phyloP scores from a whole-genome alignment of 2,329 filamentous ascomycete genomes.

The Cladosporium sp. region DNA sequence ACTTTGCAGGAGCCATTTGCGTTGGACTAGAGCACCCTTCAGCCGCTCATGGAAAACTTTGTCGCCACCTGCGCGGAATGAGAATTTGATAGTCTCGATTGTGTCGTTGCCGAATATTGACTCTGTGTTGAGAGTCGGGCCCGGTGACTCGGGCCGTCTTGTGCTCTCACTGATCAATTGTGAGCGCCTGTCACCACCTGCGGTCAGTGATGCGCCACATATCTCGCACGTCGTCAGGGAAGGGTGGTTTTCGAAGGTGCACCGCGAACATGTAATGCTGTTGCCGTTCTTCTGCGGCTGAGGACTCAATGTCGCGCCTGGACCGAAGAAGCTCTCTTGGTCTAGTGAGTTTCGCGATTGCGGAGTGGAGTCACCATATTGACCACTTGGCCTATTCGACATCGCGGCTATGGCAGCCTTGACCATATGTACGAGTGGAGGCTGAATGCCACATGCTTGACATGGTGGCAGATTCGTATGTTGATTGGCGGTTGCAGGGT shows the following conservation, averaged over 20 bases:
- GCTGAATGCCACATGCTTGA: constrained; percentile 90
- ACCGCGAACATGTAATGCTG: constrained; percentile 68
- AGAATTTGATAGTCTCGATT: constrained; percentile 81
- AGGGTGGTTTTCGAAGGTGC: constrained; percentile 91
- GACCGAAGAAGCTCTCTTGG: neutral
- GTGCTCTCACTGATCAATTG: constrained; percentile 28
- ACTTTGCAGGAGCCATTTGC: constrained; percentile 91
- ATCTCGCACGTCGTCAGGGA: constrained; percentile 86
- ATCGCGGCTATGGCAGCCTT: constrained; percentile 83
- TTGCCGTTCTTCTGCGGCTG: neutral
- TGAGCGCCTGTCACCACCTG: constrained; percentile 48
- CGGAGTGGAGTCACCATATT: neutral
- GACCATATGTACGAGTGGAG: constrained; percentile 75
- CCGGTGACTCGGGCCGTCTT: constrained; percentile 71
- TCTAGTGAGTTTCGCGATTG: neutral
- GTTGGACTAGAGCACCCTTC: constrained; percentile 82
- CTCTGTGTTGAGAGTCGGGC: constrained; percentile 58
- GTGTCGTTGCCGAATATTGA: constrained; percentile 57
- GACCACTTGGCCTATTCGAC: constrained; percentile 51
- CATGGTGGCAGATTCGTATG: constrained; percentile 83
- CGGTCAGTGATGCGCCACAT: constrained; percentile 74
- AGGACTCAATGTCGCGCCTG: neutral
- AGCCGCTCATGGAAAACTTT: constrained; percentile 87
- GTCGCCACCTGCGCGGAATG: constrained; percentile 85
- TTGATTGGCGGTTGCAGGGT: constrained; percentile 75